Percentiles rank a stretch among this genome's conserved stretches.
Evolutionary conservation across 2,329 filamentous ascomycete species (phyloP).

Genomic region (Penicillium griseofulvum): DNA sequence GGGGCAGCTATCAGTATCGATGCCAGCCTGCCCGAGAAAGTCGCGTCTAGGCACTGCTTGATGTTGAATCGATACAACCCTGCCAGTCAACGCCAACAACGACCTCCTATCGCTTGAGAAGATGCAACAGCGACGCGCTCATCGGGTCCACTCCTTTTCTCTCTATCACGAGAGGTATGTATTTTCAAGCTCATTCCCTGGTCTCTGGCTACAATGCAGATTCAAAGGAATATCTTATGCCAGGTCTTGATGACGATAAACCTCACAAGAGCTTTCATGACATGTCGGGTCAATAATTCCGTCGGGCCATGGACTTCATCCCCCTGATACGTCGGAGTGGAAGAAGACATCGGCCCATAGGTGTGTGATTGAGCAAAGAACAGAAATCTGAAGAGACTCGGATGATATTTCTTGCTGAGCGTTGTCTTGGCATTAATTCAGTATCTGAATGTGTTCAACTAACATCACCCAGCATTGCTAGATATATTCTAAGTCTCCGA

Average conservation of each 20-base stretch:
- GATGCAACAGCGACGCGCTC: neutral
- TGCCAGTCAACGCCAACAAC: neutral
- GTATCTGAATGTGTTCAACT: neutral
- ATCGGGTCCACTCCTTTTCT: neutral
- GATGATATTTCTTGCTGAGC: neutral
- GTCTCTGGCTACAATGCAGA: neutral
- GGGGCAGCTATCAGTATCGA: neutral
- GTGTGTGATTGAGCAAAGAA: conserved; percentile 47
- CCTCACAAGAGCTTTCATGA: conserved; percentile 42
- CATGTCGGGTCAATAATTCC: conserved; percentile 21
- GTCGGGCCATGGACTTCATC: conserved; percentile 37
- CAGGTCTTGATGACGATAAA: conserved; percentile 42
- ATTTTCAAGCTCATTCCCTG: neutral
- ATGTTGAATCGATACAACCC: neutral
- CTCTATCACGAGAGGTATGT: neutral
- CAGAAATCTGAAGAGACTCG: conserved; percentile 48
- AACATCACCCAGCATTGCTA: neutral
- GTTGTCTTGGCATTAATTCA: neutral
- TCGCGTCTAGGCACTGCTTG: neutral
- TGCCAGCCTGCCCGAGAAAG: neutral
- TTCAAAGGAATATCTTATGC: conserved; percentile 4
- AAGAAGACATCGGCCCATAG: conserved; percentile 34
- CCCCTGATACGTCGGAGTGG: conserved; percentile 32
- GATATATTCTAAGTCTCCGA: neutral
- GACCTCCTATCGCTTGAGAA: neutral